These are phyloP conservation scores for Yamadazyma epiphylla DNA, from an alignment of 1,139 yeast species.

Conservation along the genomic window DNA sequence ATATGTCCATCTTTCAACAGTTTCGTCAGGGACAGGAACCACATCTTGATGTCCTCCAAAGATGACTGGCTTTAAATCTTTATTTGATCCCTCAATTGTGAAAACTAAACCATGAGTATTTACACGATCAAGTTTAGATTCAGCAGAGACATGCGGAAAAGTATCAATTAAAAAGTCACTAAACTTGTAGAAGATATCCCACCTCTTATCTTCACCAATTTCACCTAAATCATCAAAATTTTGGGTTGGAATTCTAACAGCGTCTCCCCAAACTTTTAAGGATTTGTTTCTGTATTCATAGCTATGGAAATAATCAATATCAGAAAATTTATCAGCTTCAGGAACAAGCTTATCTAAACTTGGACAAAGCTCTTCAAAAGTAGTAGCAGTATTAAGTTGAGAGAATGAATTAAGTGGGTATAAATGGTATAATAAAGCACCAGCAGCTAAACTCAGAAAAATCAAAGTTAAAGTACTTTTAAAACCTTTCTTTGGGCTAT, in stretches of 20 bases:
- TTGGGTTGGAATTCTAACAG: slow-evolving; percentile 34
- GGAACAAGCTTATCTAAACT: slow-evolving; percentile 15
- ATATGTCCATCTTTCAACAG: slow-evolving; percentile 32
- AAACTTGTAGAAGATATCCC: slow-evolving; percentile 21
- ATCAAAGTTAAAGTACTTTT: no score
- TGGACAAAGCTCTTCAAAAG: no score
- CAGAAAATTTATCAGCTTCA: slow-evolving; percentile 9
- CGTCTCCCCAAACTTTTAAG: slow-evolving; percentile 15
- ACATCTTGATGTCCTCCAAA: slow-evolving; percentile 45
- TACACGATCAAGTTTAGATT: slow-evolving; percentile 20
- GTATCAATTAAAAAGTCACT: slow-evolving; percentile 18
- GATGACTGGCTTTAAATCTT: slow-evolving; percentile 28
- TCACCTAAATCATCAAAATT: slow-evolving; percentile 34
- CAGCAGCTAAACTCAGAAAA: no score
- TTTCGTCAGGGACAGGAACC: slow-evolving; percentile 36
- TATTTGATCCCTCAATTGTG: slow-evolving; percentile 26
- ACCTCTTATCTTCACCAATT: slow-evolving; percentile 31
- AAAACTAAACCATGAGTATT: slow-evolving; percentile 25
- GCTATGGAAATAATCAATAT: slow-evolving; percentile 16
- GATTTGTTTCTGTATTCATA: slow-evolving; percentile 26
- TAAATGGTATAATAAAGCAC: no score
- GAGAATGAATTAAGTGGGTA: no score
- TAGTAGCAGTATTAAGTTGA: no score
- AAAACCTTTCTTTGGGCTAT: no score
- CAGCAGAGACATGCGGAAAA: slow-evolving; percentile 20